Conservation (phyloP, 2,329 filamentous ascomycete genomes). For the Thielaviopsis euricoi region DNA sequence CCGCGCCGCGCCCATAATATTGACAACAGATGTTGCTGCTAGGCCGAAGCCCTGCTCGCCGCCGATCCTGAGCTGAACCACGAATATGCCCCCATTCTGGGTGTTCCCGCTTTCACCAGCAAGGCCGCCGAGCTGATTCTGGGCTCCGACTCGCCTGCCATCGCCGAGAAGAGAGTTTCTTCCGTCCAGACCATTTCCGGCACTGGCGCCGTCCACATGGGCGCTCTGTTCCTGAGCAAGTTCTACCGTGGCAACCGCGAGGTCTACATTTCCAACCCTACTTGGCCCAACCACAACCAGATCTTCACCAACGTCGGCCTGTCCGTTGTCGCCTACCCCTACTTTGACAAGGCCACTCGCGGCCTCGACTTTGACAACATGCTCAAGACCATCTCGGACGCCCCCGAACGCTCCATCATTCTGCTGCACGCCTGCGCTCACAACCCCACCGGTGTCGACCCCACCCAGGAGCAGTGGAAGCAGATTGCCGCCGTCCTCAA, state of each 20-base stretch:
- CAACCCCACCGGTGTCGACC: slow-evolving; percentile 95
- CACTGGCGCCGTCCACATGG: slow-evolving; percentile 86
- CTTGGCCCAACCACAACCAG: slow-evolving; percentile 98
- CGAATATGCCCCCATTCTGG: slow-evolving; percentile 95
- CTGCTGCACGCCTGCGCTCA: slow-evolving; percentile 91
- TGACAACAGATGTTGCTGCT: too few relatives aligned
- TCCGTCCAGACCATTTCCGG: slow-evolving; percentile 93
- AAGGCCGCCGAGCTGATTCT: slow-evolving; percentile 86
- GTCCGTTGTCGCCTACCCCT: slow-evolving; percentile 69
- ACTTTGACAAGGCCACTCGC: slow-evolving; percentile 79
- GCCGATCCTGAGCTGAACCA: slow-evolving; percentile 86
- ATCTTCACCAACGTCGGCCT: slow-evolving; percentile 88
- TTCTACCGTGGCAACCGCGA: slow-evolving; percentile 67
- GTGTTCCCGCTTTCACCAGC: slow-evolving; percentile 66
- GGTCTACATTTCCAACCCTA: slow-evolving; percentile 86
- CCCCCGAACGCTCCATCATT: slow-evolving; percentile 68
- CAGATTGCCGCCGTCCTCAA: slow-evolving; percentile 66
- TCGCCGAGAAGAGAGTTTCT: slow-evolving; percentile 64
- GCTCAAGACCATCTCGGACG: slow-evolving; percentile 51
- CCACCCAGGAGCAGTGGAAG: slow-evolving; percentile 86
- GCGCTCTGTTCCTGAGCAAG: slow-evolving; percentile 77
- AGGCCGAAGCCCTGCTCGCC: slow-evolving; percentile 84
- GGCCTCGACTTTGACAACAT: slow-evolving; percentile 88
- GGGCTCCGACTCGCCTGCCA: slow-evolving; percentile 61
- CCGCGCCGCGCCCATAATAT: background rate